Evolutionary conservation across 257 asterid genomes (phyloP), one percentile per base, ranked within the genome.

Genomic region (Pogostemon cablin): DNA sequence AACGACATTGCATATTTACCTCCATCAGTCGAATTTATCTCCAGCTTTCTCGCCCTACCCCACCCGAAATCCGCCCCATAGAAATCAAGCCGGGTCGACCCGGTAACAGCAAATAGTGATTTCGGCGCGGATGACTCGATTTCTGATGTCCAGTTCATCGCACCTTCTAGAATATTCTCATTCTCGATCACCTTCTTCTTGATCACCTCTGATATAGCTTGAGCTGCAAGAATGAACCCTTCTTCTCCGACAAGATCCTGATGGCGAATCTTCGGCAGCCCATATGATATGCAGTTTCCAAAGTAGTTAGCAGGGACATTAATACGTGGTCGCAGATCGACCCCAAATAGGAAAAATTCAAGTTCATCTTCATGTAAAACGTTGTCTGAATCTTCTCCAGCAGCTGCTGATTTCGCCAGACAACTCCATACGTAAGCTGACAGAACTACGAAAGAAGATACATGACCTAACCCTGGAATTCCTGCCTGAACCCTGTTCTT

Each of bases 381-480:
- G 0, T 40, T 37, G 56, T 41, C 75, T 3, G 32, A 25, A 25
- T 11, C 41, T 7, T 42, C 77, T 0, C 25, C 60, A 3, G 39
- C 9, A 6, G 9, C 9, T 6, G 8, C 56, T 10, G 83, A 62
- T 83, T 83, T 83, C 7, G 53, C 73, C 57, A 83, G 72, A 39
- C 87, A 81, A 0, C 60, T 62, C 90, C 87, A 85, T 3, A 65
- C 56, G 54, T 78, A 77, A 44, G 89, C 83, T n/a, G 86, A 49
- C 39, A 72, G 49, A 9, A 78, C 70, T 6, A 75, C 85, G 11
- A 79, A 87, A 4, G 89, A 78, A 0, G 89, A 83, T 7, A 72
- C 67, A 11, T 42, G 72, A 42, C 17, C 58, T 2, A 72, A 58
- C 50, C 65, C 80, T 15, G 77, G 63, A 44, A 9, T 53, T 43